phyloP scores from a whole-genome alignment of 352 stramenopile species.

The Phytophthora syringae region DNA sequence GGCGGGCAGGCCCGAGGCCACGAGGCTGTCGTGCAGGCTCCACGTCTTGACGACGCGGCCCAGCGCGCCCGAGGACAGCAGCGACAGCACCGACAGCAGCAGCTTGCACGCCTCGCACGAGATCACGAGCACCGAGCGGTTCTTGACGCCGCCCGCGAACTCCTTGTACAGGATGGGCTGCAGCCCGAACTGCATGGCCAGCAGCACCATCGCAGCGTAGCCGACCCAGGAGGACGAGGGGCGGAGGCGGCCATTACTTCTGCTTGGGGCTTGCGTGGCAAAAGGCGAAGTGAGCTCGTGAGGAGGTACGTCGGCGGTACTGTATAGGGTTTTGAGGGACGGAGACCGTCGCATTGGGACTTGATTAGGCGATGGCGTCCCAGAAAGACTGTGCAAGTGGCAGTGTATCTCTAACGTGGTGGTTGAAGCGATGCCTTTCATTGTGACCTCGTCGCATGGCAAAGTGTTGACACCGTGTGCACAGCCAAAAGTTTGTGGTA shows the following conservation, averaged over 20 bases:
- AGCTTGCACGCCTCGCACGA: conserved; percentile 79
- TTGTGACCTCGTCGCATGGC: conserved; percentile 8
- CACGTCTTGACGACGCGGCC: conserved; percentile 55
- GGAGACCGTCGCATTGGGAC: neutral
- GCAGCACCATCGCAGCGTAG: conserved; percentile 63
- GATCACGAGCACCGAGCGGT: conserved; percentile 78
- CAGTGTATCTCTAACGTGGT: conserved; percentile 16
- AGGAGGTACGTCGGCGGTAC: neutral
- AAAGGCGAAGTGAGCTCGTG: conserved; percentile 30
- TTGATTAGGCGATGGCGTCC: too few species aligned
- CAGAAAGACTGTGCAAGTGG: neutral
- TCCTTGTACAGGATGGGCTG: conserved; percentile 88
- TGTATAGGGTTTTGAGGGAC: neutral
- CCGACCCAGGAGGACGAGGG: conserved; percentile 32
- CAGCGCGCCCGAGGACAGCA: conserved; percentile 47
- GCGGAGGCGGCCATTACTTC: conserved; percentile 16
- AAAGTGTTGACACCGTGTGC: too few species aligned
- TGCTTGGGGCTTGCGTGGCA: conserved; percentile 11
- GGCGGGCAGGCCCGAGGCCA: conserved; percentile 74
- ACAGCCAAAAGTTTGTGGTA: too few species aligned
- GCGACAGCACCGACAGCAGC: conserved; percentile 54
- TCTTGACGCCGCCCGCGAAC: conserved; percentile 59
- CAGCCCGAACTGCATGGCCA: conserved; percentile 84
- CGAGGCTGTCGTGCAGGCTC: conserved; percentile 60
- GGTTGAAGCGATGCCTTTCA: conserved; percentile 25